These are phyloP conservation scores for Cytospora leucostoma DNA, from an alignment of 2,329 filamentous ascomycete genomes.

Conservation along the genomic window DNA sequence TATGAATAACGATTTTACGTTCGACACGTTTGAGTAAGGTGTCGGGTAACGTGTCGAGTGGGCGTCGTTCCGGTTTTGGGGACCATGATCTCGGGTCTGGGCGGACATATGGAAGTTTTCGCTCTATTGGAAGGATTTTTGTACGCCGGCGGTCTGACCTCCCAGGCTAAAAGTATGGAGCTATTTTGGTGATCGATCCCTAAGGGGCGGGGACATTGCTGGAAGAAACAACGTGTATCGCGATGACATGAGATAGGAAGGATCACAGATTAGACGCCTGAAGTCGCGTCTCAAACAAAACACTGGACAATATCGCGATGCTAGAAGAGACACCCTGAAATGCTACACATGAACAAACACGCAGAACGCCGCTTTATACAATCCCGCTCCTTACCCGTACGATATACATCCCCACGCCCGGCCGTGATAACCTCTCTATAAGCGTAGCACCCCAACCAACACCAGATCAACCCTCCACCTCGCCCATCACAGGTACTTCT, in stretches of 20 bases:
- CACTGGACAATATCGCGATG: slow-evolving; percentile 22
- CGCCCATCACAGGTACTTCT: slow-evolving; percentile 74
- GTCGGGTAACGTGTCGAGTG: not conserved
- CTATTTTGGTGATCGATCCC: not conserved
- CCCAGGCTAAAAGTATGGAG: not conserved
- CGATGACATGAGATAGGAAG: not conserved
- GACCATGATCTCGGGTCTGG: not conserved
- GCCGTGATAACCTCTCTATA: no score
- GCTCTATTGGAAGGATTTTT: not conserved
- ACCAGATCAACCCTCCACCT: not conserved
- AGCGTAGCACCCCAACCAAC: no score
- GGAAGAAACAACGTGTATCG: not conserved
- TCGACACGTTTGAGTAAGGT: slow-evolving; percentile 18
- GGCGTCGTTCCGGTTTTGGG: not conserved
- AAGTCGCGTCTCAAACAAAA: not conserved
- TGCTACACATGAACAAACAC: slow-evolving; percentile 20
- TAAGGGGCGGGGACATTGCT: not conserved
- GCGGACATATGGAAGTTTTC: not conserved
- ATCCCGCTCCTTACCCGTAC: slow-evolving; percentile 7
- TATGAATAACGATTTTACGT: slow-evolving; percentile 22
- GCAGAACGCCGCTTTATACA: slow-evolving; percentile 20
- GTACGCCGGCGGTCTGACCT: not conserved
- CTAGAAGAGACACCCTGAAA: slow-evolving; percentile 24
- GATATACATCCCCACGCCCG: slow-evolving; percentile 1
- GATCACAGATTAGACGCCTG: not conserved